phyloP scores from a whole-genome alignment of 23 red algal species.

The Agarophyton chilense region DNA sequence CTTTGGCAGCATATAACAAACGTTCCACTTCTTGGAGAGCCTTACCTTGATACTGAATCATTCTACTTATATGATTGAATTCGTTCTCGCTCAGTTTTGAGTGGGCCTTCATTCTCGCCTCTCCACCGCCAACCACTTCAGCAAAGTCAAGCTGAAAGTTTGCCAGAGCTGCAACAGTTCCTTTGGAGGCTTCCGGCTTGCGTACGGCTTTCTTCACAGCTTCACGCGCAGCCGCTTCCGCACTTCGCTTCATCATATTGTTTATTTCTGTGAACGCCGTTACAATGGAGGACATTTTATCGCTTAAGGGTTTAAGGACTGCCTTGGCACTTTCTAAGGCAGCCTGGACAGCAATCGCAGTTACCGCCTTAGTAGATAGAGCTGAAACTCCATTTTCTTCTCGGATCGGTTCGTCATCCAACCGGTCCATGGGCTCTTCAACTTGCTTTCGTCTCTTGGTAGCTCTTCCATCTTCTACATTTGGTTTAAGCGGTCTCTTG shows the following conservation, averaged over 20 bases:
- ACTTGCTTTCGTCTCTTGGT: slow-evolving; percentile 25
- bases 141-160: slow-evolving; percentile 45
- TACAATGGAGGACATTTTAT: slow-evolving; percentile 28
- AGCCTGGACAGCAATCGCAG: slow-evolving; percentile 65
- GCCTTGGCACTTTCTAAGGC: slow-evolving; percentile 55
- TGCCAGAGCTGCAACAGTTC: slow-evolving; percentile 39
- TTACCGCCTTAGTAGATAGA: slow-evolving; percentile 49
- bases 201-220: not conserved
- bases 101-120: slow-evolving; percentile 49
- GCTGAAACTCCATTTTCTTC: not conserved
- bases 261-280: not conserved
- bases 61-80: slow-evolving; percentile 38
- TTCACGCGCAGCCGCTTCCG: slow-evolving; percentile 1
- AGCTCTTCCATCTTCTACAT: not conserved
- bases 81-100: slow-evolving; percentile 20
- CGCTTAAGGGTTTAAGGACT: slow-evolving; percentile 45
- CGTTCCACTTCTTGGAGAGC: slow-evolving; percentile 45
- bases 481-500: not conserved
- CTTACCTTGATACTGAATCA: slow-evolving; percentile 54
- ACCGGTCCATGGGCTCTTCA: not conserved
- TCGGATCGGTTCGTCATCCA: slow-evolving; percentile 2
- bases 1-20: slow-evolving; percentile 33
- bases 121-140: slow-evolving; percentile 58
- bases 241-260: slow-evolving; percentile 26
- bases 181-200: not conserved